phyloP scores from a whole-genome alignment of 2,329 filamentous ascomycete genomes.

The Hypomyces rosellus region DNA sequence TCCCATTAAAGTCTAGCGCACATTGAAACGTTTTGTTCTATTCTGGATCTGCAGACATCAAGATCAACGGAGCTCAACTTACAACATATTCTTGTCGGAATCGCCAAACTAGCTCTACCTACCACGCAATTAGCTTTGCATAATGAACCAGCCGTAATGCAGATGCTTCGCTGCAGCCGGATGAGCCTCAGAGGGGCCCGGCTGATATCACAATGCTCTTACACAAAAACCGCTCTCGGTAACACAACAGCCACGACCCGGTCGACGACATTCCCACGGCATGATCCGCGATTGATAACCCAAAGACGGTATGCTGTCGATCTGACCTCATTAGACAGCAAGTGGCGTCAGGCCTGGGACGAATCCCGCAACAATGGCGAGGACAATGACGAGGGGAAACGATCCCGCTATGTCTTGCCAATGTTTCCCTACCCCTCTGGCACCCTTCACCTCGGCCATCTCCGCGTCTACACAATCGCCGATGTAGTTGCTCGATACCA shows the following conservation, averaged over 20 bases:
- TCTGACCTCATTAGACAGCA: slow-evolving; percentile 38
- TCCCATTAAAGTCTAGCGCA: background rate
- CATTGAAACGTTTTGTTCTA: too few species aligned
- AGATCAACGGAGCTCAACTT: too few species aligned
- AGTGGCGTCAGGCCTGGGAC: slow-evolving; percentile 47
- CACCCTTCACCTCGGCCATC: slow-evolving; percentile 76
- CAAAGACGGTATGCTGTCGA: slow-evolving; percentile 39
- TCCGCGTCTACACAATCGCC: slow-evolving; percentile 85
- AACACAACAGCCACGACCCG: slow-evolving; percentile 2
- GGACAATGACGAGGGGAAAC: slow-evolving; percentile 17
- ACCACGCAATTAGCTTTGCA: slow-evolving; percentile 1
- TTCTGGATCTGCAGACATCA: too few species aligned
- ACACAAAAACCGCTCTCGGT: slow-evolving; percentile 2
- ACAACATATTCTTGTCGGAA: slow-evolving; percentile 2
- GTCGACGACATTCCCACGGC: slow-evolving; percentile 5
- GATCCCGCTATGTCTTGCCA: slow-evolving; percentile 65
- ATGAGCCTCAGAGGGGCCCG: slow-evolving; percentile 16
- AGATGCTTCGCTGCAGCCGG: slow-evolving; percentile 21
- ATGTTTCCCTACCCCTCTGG: slow-evolving; percentile 96
- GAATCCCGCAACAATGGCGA: slow-evolving; percentile 14
- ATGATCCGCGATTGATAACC: slow-evolving; percentile 4
- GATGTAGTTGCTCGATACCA: slow-evolving; percentile 76
- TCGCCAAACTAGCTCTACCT: background rate
- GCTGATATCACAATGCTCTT: slow-evolving; percentile 8
- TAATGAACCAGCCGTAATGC: slow-evolving; percentile 23